Evolutionary conservation across 1,284 basidiomycete genomes (phyloP).

Genomic region (Malassezia obtusa): DNA sequence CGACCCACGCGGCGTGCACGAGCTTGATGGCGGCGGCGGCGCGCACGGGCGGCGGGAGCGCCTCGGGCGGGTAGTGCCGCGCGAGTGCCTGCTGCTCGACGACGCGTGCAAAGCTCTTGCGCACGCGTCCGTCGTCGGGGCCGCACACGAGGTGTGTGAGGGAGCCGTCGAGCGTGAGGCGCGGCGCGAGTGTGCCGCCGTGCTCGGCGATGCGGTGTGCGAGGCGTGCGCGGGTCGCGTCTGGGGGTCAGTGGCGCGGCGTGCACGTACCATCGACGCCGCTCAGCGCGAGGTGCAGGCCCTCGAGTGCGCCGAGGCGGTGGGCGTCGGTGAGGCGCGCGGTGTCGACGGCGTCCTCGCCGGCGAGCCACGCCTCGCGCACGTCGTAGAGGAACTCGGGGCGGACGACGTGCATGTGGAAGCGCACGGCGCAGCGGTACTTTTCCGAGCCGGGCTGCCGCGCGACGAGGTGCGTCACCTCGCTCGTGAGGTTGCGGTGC

Average conservation of each 20-base stretch:
- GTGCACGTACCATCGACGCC: constrained; percentile 12
- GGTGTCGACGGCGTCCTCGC: constrained; percentile 61
- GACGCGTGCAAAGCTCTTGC: constrained; percentile 23
- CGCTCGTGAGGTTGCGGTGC: constrained; percentile 62
- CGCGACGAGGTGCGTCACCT: constrained; percentile 69
- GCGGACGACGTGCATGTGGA: constrained; percentile 62
- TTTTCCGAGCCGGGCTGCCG: constrained; percentile 63
- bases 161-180: constrained; percentile 43
- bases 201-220: constrained; percentile 19
- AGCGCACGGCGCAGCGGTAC: constrained; percentile 68
- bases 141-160: constrained; percentile 49
- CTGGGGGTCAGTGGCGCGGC: neutral
- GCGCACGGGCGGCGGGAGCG: constrained; percentile 1
- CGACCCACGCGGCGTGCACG: constrained; percentile 77
- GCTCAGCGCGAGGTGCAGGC: constrained; percentile 51
- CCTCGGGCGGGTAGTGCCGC: neutral
- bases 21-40: constrained; percentile 59
- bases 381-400: constrained; percentile 63
- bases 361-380: constrained; percentile 63
- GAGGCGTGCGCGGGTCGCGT: constrained; percentile 9
- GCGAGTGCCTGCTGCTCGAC: constrained; percentile 17
- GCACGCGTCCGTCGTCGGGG: constrained; percentile 54
- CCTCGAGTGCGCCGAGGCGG: constrained; percentile 60
- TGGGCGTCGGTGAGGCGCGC: constrained; percentile 56
- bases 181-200: constrained; percentile 17